Base-by-base conservation (phyloP, 1,284 basidiomycete genomes). In the Fistulinella cinereoalba region DNA sequence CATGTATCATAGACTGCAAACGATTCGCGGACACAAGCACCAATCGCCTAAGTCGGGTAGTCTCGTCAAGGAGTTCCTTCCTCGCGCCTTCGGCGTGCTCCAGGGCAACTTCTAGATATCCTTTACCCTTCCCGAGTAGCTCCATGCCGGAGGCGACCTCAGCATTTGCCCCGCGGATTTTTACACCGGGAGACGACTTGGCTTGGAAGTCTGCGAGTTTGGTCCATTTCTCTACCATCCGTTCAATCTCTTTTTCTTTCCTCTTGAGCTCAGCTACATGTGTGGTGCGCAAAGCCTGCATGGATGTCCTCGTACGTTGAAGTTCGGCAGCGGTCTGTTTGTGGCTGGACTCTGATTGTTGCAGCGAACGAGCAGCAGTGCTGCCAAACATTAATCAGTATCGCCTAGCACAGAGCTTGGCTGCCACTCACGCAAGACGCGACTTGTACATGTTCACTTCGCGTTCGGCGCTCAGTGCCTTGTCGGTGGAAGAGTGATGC, bases 211-310 rank as follows among this genome's bases (percentile, higher is more conserved):
- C 87, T 6, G 79, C 70, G 15, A 92, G 63, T 61, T 84, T 90
- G 19, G 75, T 71, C 81, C 89, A 88, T 52, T 83, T 83, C 32
- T 88, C 87, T n/a, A 80, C 58, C 55, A 89, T 81, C 23, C 83
- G 79, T 56, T 93, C 91, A 24, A 87, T 68, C 45, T 93, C 90
- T 54, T 85, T 83, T 57, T 96, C 91, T 54, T 77, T 77, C 68
- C 84, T 89, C 75, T 87, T 92, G 24, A 88, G 65, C 58, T 94
- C 92, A 29, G 80, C 76, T 58, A 83, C 73, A 53, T 88, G 78
- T 0, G 81, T 77, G 29, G 79, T 71, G 21, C 88, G 80, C 8
- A 88, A 68, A 16, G 77, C 77, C 55, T 86, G 84, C 6, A 89
- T 60, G 0, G 79, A 65, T 1, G 78, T 75, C 34, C 82, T 77